Conservation (phyloP, 1,139 yeast species). For the Blastobotrys buckinghamii region DNA sequence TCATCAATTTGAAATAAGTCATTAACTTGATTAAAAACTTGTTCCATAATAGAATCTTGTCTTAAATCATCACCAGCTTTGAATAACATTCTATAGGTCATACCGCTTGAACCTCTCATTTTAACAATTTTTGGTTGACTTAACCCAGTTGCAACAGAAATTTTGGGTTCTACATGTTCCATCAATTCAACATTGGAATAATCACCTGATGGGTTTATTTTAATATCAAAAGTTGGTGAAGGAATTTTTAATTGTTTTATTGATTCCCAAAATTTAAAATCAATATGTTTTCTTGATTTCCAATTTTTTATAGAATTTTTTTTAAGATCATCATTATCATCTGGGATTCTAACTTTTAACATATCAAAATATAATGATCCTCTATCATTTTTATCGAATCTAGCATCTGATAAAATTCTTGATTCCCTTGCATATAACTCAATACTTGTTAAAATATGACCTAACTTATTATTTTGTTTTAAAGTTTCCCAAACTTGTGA, state of each 20-base stretch:
- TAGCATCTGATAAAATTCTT: constrained; percentile 9
- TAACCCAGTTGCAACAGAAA: constrained; percentile 69
- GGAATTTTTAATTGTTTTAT: constrained; percentile 50
- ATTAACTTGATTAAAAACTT: constrained; percentile 85
- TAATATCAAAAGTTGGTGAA: constrained; percentile 56
- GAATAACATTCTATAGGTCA: constrained; percentile 50
- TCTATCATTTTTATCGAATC: constrained; percentile 5
- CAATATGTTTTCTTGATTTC: constrained; percentile 3
- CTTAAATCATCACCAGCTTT: constrained; percentile 88
- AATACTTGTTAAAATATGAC: constrained; percentile 2
- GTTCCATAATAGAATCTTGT: constrained; percentile 97
- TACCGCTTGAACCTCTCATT: constrained; percentile 53
- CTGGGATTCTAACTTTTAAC: constrained; percentile 4
- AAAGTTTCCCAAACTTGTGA: constrained; percentile 3
- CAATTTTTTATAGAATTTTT: constrained; percentile 8
- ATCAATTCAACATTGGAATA: constrained; percentile 51
- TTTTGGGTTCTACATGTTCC: constrained; percentile 37
- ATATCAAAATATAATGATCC: constrained; percentile 7
- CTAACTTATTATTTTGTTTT: background rate
- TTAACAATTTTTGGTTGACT: constrained; percentile 78
- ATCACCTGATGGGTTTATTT: constrained; percentile 40
- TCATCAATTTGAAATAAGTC: constrained; percentile 53
- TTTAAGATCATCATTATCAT: too few species aligned
- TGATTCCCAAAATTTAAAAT: constrained; percentile 47
- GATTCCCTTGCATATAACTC: constrained; percentile 8